A percentile compares a stretch with the other conserved stretches of the same genome.
Conservation (phyloP, 306 rosid species). For the Arachis hypogaea region DNA sequence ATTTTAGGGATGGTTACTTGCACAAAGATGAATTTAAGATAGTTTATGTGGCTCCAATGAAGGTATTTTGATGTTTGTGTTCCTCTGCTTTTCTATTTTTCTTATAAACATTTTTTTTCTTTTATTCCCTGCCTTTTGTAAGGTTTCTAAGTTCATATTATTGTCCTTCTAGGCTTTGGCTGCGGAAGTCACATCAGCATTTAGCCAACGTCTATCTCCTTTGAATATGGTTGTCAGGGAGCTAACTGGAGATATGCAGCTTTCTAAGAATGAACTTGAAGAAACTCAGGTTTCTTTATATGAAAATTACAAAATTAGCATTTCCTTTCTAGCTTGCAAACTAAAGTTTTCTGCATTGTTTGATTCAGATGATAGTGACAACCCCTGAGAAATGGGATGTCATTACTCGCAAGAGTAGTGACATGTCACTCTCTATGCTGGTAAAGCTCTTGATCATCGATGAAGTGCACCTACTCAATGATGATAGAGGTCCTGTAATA, state of each 20-base stretch:
- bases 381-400: constrained; percentile 99
- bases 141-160: constrained; percentile 30
- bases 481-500: constrained; percentile 97
- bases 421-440: constrained; percentile 92
- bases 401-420: constrained; percentile 98
- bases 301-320: constrained; percentile 34
- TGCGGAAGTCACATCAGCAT: constrained; percentile 91
- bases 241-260: constrained; percentile 99
- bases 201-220: constrained; percentile 95
- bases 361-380: constrained; percentile 93
- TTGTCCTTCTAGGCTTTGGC: constrained; percentile 82
- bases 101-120: constrained; percentile 2
- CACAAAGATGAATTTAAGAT: constrained; percentile 92
- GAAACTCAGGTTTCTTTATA: constrained; percentile 86
- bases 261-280: constrained; percentile 85
- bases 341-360: constrained; percentile 37
- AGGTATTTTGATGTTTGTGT: constrained; percentile 54
- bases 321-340: constrained; percentile 31
- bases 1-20: constrained; percentile 92
- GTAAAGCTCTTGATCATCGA: constrained; percentile 96
- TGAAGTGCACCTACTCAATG: constrained; percentile 96
- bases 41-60: constrained; percentile 99
- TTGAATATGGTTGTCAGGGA: constrained; percentile 88
- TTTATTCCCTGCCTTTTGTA: constrained; percentile 29
- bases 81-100: constrained; percentile 24